A percentile compares a stretch with the other conserved stretches of the same genome.
These are phyloP conservation scores for Juglanconis sp. DNA, from an alignment of 2,329 filamentous ascomycete genomes.

Conservation along the genomic window DNA sequence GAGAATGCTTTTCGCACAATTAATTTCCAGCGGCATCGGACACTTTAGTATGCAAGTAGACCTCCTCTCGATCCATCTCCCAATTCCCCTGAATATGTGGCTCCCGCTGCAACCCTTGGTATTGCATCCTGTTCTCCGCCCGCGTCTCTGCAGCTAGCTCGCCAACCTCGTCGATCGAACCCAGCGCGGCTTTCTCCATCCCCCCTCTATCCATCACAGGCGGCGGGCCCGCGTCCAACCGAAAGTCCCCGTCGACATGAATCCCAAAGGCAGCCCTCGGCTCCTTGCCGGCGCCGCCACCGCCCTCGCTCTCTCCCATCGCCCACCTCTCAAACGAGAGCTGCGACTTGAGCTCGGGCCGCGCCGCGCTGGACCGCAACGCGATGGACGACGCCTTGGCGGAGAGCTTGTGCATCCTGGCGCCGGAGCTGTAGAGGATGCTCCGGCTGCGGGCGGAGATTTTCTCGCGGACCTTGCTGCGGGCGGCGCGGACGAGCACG, in stretches of 20 bases:
- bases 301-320: neutral
- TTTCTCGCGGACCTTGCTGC: neutral
- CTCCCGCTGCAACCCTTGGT: neutral
- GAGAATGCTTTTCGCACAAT: no score
- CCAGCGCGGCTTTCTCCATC: neutral
- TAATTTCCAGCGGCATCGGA: no score
- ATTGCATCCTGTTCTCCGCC: neutral
- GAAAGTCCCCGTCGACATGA: neutral
- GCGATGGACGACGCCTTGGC: neutral
- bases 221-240: neutral
- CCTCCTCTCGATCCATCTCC: no score
- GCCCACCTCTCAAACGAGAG: neutral
- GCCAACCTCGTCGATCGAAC: no score
- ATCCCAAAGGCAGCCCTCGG: neutral
- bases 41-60: no score
- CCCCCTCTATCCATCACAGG: neutral
- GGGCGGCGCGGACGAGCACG: neutral
- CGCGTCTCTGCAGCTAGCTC: neutral
- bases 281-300: neutral
- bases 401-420: neutral
- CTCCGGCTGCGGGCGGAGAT: neutral
- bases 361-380: neutral
- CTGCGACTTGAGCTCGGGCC: neutral
- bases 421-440: neutral
- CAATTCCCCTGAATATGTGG: no score